Conservation (phyloP, 192 early-diverging fungal species). For the Phlyctochytrium arcticum region DNA sequence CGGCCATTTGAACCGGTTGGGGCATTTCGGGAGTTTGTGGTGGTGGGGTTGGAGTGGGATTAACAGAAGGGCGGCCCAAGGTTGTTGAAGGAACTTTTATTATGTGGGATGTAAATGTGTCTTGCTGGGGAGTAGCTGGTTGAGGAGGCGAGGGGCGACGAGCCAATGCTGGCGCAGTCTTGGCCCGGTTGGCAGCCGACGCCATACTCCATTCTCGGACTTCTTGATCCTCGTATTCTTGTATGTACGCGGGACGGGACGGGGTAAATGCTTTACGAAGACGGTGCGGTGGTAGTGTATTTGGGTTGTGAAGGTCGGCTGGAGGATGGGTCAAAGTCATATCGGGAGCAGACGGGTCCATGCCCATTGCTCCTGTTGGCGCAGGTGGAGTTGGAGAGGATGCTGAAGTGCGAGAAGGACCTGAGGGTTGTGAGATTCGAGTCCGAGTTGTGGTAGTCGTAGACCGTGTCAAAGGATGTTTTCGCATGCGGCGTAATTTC, state of each 20-base stretch:
- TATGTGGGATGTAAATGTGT: background rate
- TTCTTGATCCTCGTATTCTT: background rate
- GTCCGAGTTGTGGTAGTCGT: background rate
- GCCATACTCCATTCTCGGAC: background rate
- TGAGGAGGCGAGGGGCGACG: background rate
- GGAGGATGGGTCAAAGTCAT: background rate
- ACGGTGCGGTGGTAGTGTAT: background rate
- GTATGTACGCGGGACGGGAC: background rate
- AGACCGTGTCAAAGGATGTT: background rate
- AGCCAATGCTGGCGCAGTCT: background rate
- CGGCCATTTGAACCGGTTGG: too few species aligned
- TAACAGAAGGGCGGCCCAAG: too few species aligned
- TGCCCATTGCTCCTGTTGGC: background rate
- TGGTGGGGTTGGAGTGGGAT: too few species aligned
- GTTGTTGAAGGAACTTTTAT: background rate
- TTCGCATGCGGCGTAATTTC: background rate
- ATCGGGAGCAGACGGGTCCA: too few species aligned
- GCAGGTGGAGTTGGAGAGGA: too few species aligned
- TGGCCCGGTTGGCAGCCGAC: background rate
- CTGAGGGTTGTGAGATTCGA: background rate
- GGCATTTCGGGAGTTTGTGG: too few species aligned
- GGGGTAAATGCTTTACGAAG: background rate
- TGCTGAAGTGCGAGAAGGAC: too few species aligned
- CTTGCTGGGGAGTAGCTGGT: background rate
- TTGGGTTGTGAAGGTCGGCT: background rate